Base-by-base conservation (phyloP, 176 grass and related monocot species). In the Oryza punctata region DNA sequence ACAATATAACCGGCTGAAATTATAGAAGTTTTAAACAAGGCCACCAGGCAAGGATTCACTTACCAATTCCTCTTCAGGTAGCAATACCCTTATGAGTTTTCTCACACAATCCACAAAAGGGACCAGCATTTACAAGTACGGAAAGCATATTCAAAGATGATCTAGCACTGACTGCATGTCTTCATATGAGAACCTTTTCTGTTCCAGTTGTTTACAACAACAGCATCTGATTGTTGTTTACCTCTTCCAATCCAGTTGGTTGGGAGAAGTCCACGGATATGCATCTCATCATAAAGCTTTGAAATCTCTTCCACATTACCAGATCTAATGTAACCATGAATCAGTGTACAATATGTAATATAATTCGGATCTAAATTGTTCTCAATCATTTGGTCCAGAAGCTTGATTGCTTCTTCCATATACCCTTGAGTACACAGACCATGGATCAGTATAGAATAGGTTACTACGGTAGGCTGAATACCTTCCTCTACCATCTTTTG, bases 371-470 rank as follows among this genome's bases (percentile, higher is more conserved):
- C 85, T 3, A 98, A 82, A 73, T 86, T 88, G 77, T 90, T 90
- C 79, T 93, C 88, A 78, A 98, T 91, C 96, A 98, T 95, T 93
- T 98, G 93, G 74, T 93, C 91, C 79, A 98, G 77, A 78, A 98
- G 81, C 28, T 92, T 94, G 78, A 93, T 90, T 85, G 96, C 88
- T 88, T 94, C 93, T 83, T 98, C 87, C 91, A 93, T 95, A 77
- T 98, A 90, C 61, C 96, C 96, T 80, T 90, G 77, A 78, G 49
- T 82, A 77, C 96, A 98, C 25, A 98, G 83, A 83, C 96, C 96
- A 89, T 93, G 83, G 47, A 98, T 95, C 80, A 98, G 85, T 83
- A 86, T 95, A 81, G 93, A 91, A 90, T 98, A 98, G 27, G 96
- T 98, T 82, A 87, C 75, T 72, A 95, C 91, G 11, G 67, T 95